Conservation (phyloP, 352 stramenopile species). For the Phytophthora constricta region DNA sequence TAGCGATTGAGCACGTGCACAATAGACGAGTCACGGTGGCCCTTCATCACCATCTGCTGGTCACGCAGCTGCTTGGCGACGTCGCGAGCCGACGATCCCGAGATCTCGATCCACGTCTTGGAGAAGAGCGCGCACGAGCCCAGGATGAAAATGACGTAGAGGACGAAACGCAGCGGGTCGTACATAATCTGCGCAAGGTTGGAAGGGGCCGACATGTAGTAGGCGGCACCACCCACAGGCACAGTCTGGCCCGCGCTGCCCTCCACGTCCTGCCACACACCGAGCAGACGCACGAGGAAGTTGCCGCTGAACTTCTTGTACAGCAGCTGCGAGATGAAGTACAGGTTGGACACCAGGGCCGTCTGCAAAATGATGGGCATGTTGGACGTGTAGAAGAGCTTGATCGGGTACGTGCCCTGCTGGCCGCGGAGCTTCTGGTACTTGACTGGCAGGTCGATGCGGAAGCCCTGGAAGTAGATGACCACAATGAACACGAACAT, state of each 20-base stretch:
- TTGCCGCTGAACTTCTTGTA: slow-evolving; percentile 99
- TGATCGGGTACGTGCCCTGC: slow-evolving; percentile 99
- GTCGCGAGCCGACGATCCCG: slow-evolving; percentile 96
- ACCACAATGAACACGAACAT: slow-evolving; percentile 99
- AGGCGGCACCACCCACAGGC: slow-evolving; percentile 96
- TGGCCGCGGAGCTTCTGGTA: slow-evolving; percentile 99
- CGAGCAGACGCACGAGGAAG: slow-evolving; percentile 97
- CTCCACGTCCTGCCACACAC: slow-evolving; percentile 98
- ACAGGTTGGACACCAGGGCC: slow-evolving; percentile 98
- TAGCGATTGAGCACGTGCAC: slow-evolving; percentile 99
- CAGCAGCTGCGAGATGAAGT: slow-evolving; percentile 99
- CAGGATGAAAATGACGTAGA: slow-evolving; percentile 99
- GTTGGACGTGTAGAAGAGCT: slow-evolving; percentile 99
- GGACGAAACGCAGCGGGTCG: slow-evolving; percentile 98
- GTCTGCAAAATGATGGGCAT: slow-evolving; percentile 99
- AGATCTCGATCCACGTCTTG: slow-evolving; percentile 99
- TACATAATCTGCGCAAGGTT: slow-evolving; percentile 97
- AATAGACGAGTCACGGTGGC: slow-evolving; percentile 97
- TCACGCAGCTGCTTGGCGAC: slow-evolving; percentile 99
- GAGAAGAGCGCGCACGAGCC: slow-evolving; percentile 98
- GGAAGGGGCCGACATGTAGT: slow-evolving; percentile 98
- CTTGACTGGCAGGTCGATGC: slow-evolving; percentile 93
- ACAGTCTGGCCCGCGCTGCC: slow-evolving; percentile 94
- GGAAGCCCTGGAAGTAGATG: slow-evolving; percentile 99
- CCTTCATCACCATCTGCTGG: slow-evolving; percentile 99